These are phyloP conservation scores for Gossypium laxum DNA, from an alignment of 441 rosid genomes.

Conservation along the genomic window DNA sequence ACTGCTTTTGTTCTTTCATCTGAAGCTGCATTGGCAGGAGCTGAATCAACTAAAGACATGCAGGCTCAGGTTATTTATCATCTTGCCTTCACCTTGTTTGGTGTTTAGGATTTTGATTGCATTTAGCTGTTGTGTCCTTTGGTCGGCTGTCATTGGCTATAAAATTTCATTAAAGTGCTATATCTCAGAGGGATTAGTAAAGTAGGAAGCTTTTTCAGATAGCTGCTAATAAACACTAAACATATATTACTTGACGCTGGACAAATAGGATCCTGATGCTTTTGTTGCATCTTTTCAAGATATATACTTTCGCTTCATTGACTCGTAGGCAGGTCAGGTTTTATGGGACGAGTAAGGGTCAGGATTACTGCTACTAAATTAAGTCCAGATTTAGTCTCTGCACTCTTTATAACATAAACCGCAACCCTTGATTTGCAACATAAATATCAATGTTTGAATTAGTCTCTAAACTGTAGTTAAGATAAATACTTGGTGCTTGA, in stretches of 20 bases:
- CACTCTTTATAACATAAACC: not conserved
- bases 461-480: not conserved
- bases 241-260: not conserved
- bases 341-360: not conserved
- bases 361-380: not conserved
- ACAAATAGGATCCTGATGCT: not conserved
- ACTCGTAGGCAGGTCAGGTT: not conserved
- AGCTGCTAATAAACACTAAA: not conserved
- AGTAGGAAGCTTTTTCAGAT: not conserved
- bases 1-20: conserved; percentile 68
- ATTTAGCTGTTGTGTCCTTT: not conserved
- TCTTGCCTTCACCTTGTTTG: not conserved
- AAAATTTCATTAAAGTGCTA: not conserved
- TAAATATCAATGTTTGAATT: not conserved
- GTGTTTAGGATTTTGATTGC: not conserved
- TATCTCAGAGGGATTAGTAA: not conserved
- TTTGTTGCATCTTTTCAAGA: not conserved
- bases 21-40: conserved; percentile 78
- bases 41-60: conserved; percentile 81
- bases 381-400: not conserved
- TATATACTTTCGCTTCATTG: not conserved
- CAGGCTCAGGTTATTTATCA: conserved; percentile 59
- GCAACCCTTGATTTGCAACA: too few relatives aligned
- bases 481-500: not conserved
- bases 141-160: not conserved